phyloP scores from a whole-genome alignment of 345 rosid genomes.

The Pugionium dolabratum region DNA sequence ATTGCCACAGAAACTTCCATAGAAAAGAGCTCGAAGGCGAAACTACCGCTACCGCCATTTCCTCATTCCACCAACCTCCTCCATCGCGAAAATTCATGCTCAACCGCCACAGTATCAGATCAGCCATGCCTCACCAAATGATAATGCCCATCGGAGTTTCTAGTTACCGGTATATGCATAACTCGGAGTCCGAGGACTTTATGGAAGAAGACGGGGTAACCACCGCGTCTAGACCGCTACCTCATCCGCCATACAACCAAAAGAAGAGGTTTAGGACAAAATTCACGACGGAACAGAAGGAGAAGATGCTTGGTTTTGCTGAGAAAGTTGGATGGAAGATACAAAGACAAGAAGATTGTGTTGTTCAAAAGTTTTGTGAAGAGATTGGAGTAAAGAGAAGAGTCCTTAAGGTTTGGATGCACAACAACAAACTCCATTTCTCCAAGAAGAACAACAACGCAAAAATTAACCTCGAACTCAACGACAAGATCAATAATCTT shows the following conservation, averaged over 20 bases:
- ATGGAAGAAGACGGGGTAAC: conserved; percentile 44
- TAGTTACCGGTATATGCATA: conserved; percentile 38
- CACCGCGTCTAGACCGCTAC: conserved; percentile 36
- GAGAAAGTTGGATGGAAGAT: conserved; percentile 92
- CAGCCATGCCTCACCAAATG: conserved; percentile 73
- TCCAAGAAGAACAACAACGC: conserved; percentile 38
- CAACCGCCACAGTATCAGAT: conserved; percentile 38
- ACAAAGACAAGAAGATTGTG: conserved; percentile 84
- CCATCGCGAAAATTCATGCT: conserved; percentile 29
- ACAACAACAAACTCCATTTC: conserved; percentile 61
- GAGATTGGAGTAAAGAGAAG: conserved; percentile 63
- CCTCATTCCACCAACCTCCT: conserved; percentile 24
- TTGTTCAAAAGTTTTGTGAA: conserved; percentile 76
- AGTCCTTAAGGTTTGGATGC: conserved; percentile 80
- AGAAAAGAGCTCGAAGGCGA: conserved; percentile 61
- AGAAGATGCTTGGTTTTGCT: conserved; percentile 86
- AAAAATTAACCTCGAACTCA: conserved; percentile 40
- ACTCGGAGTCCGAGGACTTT: conserved; percentile 59
- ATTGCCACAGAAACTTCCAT: conserved; percentile 94
- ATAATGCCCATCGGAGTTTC: conserved; percentile 54
- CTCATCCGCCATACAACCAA: conserved; percentile 24
- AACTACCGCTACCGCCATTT: conserved; percentile 24
- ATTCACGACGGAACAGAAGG: conserved; percentile 89
- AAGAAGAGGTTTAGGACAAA: conserved; percentile 91
- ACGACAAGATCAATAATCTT: conserved; percentile 32